These are phyloP conservation scores for Cutaneotrichosporon curvatum DNA, from an alignment of 1,284 basidiomycete species.

Conservation along the genomic window DNA sequence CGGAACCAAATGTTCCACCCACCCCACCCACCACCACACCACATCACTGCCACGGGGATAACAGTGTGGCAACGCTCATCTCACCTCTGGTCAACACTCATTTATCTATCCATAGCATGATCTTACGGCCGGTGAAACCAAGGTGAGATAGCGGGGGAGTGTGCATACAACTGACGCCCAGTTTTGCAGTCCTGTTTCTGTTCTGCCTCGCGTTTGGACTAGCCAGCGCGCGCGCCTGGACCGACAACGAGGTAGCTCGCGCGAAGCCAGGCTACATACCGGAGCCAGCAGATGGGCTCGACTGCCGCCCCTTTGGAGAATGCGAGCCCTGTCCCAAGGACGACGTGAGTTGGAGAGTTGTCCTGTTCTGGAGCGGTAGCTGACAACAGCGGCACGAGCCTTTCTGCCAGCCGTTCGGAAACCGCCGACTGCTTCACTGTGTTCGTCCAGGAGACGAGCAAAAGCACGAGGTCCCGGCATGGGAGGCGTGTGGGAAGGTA, in stretches of 20 bases:
- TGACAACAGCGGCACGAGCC: constrained; percentile 63
- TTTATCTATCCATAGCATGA: neutral
- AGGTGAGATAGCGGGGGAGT: constrained; percentile 1
- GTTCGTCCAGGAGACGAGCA: constrained; percentile 42
- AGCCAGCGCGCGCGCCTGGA: neutral
- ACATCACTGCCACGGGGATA: neutral
- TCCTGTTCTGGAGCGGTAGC: neutral
- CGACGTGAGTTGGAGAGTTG: constrained; percentile 53
- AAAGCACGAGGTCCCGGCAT: constrained; percentile 61
- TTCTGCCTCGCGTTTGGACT: constrained; percentile 14
- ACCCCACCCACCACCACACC: too few relatives aligned
- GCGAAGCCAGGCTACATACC: constrained; percentile 24
- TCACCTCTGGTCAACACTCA: too few relatives aligned
- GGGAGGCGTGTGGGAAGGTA: constrained; percentile 83
- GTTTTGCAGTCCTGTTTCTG: constrained; percentile 17
- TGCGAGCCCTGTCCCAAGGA: constrained; percentile 77
- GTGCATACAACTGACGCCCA: constrained; percentile 2
- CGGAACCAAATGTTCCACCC: too few relatives aligned
- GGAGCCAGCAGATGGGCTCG: constrained; percentile 34
- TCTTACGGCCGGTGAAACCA: constrained; percentile 4
- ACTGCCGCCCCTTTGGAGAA: constrained; percentile 67
- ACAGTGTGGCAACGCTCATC: too few relatives aligned
- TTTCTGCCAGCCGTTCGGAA: constrained; percentile 85
- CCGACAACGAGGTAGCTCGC: neutral
- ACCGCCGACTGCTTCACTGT: constrained; percentile 76